These are phyloP conservation scores for Paulinella micropora DNA, from an alignment of 78 protist genomes.

Conservation along the genomic window DNA sequence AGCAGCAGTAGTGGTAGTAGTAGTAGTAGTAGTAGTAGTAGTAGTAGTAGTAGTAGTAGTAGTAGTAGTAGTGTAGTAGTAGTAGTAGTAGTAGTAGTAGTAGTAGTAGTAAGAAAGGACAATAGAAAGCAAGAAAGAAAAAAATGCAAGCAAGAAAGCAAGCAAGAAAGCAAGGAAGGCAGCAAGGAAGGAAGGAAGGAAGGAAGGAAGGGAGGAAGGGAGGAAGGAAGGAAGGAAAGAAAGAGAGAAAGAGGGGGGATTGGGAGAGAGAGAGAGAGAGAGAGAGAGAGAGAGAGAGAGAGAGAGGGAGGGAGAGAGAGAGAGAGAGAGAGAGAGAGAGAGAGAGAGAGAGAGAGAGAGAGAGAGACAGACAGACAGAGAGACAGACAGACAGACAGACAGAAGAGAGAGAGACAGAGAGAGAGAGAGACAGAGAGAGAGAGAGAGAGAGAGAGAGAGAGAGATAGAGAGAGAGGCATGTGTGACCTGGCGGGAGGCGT, in stretches of 20 bases:
- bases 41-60: background rate
- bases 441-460: background rate
- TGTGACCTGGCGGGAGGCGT: too few relatives aligned
- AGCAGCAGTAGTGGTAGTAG: background rate
- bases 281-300: background rate
- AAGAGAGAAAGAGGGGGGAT: background rate
- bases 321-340: background rate
- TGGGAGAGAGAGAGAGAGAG: background rate
- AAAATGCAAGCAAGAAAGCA: too few relatives aligned
- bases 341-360: background rate
- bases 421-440: background rate
- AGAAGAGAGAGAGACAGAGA: background rate
- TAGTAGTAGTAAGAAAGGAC: too few relatives aligned
- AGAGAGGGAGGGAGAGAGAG: background rate
- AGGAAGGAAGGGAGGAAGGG: background rate
- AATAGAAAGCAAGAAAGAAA: too few relatives aligned
- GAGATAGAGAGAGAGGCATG: background rate
- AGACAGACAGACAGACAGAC: too few relatives aligned
- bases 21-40: background rate
- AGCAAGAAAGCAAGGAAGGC: background rate
- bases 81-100: too few relatives aligned
- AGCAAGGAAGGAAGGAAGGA: background rate
- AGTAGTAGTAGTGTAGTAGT: too few relatives aligned
- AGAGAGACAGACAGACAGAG: too few relatives aligned
- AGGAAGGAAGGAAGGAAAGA: background rate